Percentiles rank a stretch among this genome's conserved stretches.
Conservation (phyloP, 2,329 filamentous ascomycete genomes). For the Aspergillus sclerotialis region DNA sequence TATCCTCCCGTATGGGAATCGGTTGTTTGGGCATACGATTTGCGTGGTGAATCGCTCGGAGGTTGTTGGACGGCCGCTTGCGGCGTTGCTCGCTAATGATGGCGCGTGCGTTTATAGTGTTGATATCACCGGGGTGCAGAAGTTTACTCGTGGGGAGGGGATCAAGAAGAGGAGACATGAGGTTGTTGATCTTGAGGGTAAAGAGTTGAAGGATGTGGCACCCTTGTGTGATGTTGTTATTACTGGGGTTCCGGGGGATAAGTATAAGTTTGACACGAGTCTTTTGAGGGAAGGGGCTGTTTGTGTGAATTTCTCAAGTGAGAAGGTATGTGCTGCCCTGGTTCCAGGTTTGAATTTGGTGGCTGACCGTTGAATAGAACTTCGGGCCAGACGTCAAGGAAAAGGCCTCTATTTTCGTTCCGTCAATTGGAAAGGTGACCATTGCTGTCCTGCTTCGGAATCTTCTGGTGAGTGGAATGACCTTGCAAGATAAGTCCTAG, state of each 20-base stretch:
- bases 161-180: conserved; percentile 81
- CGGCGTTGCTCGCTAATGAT: conserved; percentile 90
- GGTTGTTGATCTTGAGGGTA: conserved; percentile 73
- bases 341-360: background rate
- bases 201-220: conserved; percentile 71
- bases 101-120: conserved; percentile 93
- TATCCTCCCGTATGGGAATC: conserved; percentile 85
- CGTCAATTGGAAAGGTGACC: conserved; percentile 94
- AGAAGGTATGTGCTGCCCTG: conserved; percentile 49
- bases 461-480: conserved; percentile 65
- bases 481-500: too few relatives aligned
- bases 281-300: conserved; percentile 82
- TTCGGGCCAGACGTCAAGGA: conserved; percentile 87
- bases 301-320: conserved; percentile 98
- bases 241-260: conserved; percentile 79
- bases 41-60: conserved; percentile 96
- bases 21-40: conserved; percentile 86
- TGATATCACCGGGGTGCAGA: conserved; percentile 82
- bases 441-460: conserved; percentile 89
- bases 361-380: conserved; percentile 49
- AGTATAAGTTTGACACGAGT: conserved; percentile 81
- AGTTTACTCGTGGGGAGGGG: conserved; percentile 84
- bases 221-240: conserved; percentile 92
- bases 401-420: conserved; percentile 93
- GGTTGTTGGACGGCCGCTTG: conserved; percentile 87